These are phyloP conservation scores for Paramecium caudatum DNA, from an alignment of 73 alveolate genomes.

Conservation along the genomic window DNA sequence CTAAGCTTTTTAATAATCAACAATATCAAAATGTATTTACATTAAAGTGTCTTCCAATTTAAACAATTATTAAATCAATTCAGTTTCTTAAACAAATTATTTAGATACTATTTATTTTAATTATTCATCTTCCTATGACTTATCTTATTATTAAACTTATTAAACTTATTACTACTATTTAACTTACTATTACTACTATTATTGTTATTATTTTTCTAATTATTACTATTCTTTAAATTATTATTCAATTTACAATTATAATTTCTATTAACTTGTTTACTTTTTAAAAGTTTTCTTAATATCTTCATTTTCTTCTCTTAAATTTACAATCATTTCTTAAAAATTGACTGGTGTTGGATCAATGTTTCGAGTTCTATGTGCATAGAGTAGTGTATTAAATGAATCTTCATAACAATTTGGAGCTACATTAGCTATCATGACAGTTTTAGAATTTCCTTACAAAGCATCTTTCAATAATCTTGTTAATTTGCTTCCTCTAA, in stretches of 20 bases:
- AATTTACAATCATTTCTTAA: neutral
- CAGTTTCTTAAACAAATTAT: neutral
- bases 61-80: neutral
- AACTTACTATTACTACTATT: neutral
- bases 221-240: neutral
- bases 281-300: neutral
- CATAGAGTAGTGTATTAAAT: conserved; percentile 91
- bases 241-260: neutral
- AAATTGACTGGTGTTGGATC: conserved; percentile 41
- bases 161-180: neutral
- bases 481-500: conserved; percentile 94
- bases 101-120: neutral
- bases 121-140: neutral
- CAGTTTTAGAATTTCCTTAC: conserved; percentile 92
- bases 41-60: conserved; percentile 29
- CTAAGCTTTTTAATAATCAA: conserved; percentile 14
- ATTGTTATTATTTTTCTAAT: neutral
- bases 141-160: neutral
- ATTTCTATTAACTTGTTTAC: neutral
- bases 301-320: conserved; percentile 56
- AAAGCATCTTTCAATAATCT: conserved; percentile 92
- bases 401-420: conserved; percentile 93
- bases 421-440: conserved; percentile 93
- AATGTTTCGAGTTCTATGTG: conserved; percentile 88
- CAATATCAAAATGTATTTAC: conserved; percentile 38